Evolutionary conservation across 2,329 filamentous ascomycete genomes (phyloP).

Genomic region (Ophiocordyceps sinensis): DNA sequence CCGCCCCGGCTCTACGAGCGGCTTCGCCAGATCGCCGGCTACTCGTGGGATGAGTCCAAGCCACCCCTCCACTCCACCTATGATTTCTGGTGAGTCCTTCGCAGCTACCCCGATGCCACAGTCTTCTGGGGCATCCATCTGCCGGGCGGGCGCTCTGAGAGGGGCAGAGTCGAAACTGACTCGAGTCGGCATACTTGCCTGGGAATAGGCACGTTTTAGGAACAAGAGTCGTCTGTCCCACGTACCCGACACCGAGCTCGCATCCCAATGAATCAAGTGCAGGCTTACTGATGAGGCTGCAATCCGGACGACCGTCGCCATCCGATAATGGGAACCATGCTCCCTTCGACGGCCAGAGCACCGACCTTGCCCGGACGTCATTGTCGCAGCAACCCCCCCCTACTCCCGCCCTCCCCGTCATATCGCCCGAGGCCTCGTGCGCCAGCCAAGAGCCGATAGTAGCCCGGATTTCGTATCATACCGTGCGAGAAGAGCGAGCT

Average conservation of each 20-base stretch:
- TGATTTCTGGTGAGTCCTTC: conserved; percentile 58
- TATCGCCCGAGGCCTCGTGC: conserved; percentile 32
- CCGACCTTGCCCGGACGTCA: conserved; percentile 16
- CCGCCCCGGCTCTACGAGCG: conserved; percentile 58
- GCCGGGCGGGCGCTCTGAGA: background rate
- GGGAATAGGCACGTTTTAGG: conserved; percentile 48
- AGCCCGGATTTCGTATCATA: conserved; percentile 70
- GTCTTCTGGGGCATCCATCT: background rate
- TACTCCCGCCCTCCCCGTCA: conserved; percentile 16
- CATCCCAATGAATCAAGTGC: conserved; percentile 29
- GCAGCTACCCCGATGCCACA: background rate
- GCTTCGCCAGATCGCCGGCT: conserved; percentile 57
- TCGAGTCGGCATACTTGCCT: background rate
- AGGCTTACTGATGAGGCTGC: conserved; percentile 25
- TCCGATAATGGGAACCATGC: conserved; percentile 18
- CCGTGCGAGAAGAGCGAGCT: conserved; percentile 71
- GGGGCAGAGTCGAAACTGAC: background rate
- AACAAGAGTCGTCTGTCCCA: conserved; percentile 40
- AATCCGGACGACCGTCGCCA: conserved; percentile 27
- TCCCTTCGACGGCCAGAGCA: conserved; percentile 17
- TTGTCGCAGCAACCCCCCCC: conserved; percentile 10
- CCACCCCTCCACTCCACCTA: conserved; percentile 55
- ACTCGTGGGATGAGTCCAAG: conserved; percentile 57
- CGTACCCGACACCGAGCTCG: conserved; percentile 30
- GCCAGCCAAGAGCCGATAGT: conserved; percentile 52